These are phyloP conservation scores for Beverwykella pulmonaria DNA, from an alignment of 495 filamentous ascomycete genomes.

Conservation along the genomic window DNA sequence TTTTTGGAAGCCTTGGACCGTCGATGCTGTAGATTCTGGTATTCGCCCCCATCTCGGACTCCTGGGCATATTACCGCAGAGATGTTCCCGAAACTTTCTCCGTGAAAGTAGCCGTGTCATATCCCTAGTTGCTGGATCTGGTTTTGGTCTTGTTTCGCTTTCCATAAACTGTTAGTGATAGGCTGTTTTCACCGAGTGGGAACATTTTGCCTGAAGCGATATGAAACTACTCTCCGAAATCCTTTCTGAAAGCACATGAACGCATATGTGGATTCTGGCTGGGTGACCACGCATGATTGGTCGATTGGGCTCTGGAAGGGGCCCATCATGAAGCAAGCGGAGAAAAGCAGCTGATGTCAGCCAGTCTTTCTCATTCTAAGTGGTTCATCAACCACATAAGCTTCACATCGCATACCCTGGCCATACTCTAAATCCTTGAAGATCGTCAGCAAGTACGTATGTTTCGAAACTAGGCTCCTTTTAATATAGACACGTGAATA, in stretches of 20 bases:
- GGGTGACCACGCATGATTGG: background rate
- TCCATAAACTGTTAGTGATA: background rate
- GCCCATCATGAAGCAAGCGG: background rate
- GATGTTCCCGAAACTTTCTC: background rate
- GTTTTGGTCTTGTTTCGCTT: background rate
- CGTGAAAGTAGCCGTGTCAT: too few species aligned
- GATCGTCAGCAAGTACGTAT: slow-evolving; percentile 10
- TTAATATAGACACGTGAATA: slow-evolving; percentile 3
- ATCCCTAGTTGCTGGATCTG: background rate
- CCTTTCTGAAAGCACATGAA: background rate
- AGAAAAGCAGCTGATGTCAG: slow-evolving; percentile 23
- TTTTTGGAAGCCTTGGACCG: background rate
- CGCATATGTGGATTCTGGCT: background rate
- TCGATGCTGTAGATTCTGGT: background rate
- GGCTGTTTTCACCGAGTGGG: background rate
- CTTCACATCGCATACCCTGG: slow-evolving; percentile 15
- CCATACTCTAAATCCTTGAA: slow-evolving; percentile 19
- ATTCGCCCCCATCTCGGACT: background rate
- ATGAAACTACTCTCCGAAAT: background rate
- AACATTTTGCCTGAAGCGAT: background rate
- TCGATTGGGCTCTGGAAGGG: background rate
- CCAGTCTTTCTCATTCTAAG: background rate
- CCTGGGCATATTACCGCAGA: background rate
- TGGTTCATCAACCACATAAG: slow-evolving; percentile 17
- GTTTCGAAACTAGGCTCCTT: background rate